Percentiles rank a stretch among this genome's conserved stretches.
These are phyloP conservation scores for Trichosporon sp. DNA, from an alignment of 1,284 basidiomycete genomes.

Conservation along the genomic window DNA sequence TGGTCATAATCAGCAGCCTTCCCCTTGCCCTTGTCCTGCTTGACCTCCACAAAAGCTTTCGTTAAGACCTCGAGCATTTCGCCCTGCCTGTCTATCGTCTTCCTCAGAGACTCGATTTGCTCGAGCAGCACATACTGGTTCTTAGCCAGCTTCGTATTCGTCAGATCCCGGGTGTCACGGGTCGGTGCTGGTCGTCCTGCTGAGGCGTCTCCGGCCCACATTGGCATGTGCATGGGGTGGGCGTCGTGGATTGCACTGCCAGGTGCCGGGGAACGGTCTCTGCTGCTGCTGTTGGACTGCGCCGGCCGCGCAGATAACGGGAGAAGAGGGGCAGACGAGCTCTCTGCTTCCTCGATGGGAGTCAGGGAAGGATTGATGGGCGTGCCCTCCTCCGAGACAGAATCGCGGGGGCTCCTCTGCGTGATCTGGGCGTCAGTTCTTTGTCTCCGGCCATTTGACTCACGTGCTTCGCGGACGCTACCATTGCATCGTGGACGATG, in stretches of 20 bases:
- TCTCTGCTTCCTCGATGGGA: slow-evolving; percentile 5
- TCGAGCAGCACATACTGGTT: slow-evolving; percentile 55
- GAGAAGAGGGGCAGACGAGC: neutral
- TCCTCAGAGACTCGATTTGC: slow-evolving; percentile 51
- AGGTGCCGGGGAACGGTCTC: neutral
- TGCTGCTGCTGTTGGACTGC: neutral
- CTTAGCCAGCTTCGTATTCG: slow-evolving; percentile 56
- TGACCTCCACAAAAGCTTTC: slow-evolving; percentile 21
- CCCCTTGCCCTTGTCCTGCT: slow-evolving; percentile 21
- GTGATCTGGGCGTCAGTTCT: slow-evolving; percentile 4
- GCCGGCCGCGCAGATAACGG: neutral
- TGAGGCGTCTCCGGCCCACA: slow-evolving; percentile 32
- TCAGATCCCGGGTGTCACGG: slow-evolving; percentile 40
- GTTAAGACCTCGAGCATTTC: slow-evolving; percentile 33
- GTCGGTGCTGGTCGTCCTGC: slow-evolving; percentile 19
- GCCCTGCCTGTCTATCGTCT: slow-evolving; percentile 52
- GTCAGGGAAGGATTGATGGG: neutral
- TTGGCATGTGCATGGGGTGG: slow-evolving; percentile 15
- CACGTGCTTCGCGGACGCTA: slow-evolving; percentile 18
- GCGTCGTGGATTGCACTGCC: neutral
- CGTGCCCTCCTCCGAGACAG: neutral
- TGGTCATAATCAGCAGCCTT: slow-evolving; percentile 1
- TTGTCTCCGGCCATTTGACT: neutral
- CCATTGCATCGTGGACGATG: slow-evolving; percentile 77
- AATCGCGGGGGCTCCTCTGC: slow-evolving; percentile 9